Evolutionary conservation across 1,284 basidiomycete species (phyloP).

Genomic region (Sporisorium reilianum): DNA sequence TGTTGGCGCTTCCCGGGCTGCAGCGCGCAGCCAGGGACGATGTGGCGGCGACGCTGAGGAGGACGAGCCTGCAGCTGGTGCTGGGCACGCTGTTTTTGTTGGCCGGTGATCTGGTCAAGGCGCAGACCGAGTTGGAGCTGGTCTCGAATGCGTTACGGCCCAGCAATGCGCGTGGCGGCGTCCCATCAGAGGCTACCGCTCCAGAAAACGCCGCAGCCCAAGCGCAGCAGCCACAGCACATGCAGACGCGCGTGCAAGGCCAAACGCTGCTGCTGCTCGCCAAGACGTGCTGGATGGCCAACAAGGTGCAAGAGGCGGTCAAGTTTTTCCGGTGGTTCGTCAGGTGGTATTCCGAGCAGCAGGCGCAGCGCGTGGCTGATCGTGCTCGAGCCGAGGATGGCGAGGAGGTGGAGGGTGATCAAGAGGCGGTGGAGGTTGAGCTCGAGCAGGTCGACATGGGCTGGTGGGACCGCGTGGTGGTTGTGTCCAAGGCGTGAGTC

Average conservation of each 20-base stretch:
- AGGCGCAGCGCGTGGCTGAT: conserved; percentile 7
- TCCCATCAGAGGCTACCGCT: not conserved
- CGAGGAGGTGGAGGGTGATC: not conserved
- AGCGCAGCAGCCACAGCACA: not conserved
- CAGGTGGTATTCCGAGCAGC: conserved; percentile 41
- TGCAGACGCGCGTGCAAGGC: conserved; percentile 40
- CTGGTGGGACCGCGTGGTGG: conserved; percentile 42
- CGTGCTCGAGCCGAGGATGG: not conserved
- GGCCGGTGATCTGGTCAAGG: conserved; percentile 25
- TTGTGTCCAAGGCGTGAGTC: conserved; percentile 15
- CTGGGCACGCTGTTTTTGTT: conserved; percentile 30
- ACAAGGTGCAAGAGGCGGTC: conserved; percentile 36
- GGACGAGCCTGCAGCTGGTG: conserved; percentile 33
- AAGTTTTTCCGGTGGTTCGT: conserved; percentile 39
- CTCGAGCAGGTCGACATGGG: conserved; percentile 24
- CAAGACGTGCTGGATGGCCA: conserved; percentile 27
- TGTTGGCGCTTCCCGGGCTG: conserved; percentile 35
- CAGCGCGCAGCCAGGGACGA: conserved; percentile 16
- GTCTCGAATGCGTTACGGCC: conserved; percentile 38
- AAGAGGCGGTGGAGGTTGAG: not conserved
- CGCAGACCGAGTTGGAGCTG: conserved; percentile 36
- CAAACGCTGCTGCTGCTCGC: conserved; percentile 33
- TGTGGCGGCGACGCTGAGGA: conserved; percentile 3
- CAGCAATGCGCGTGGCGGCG: conserved; percentile 3
- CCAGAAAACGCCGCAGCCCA: not conserved